These are phyloP conservation scores for Candida schatavii DNA, from an alignment of 805 yeast species.

Conservation along the genomic window DNA sequence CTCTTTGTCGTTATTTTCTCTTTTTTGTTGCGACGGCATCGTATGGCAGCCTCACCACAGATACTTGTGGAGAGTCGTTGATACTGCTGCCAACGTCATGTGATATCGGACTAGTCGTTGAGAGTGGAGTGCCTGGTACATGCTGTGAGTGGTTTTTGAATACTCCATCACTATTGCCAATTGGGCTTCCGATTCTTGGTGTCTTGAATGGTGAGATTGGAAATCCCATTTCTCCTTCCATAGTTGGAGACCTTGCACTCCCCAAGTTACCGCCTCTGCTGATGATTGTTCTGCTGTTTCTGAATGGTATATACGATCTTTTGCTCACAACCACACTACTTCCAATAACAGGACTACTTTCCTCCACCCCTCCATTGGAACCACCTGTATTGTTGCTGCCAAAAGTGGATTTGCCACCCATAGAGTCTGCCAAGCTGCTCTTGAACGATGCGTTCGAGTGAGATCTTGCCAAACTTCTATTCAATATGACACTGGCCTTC, in stretches of 20 bases:
- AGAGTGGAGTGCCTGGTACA: slow-evolving; percentile 4
- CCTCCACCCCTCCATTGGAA: background rate
- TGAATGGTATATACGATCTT: slow-evolving; percentile 41
- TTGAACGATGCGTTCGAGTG: slow-evolving; percentile 77
- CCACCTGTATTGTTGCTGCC: background rate
- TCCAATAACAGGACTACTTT: slow-evolving; percentile 7
- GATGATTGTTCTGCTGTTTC: slow-evolving; percentile 22
- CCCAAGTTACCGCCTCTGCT: slow-evolving; percentile 11
- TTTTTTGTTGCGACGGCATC: slow-evolving; percentile 17
- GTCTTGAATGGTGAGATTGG: slow-evolving; percentile 12
- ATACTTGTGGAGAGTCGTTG: background rate
- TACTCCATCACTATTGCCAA: slow-evolving; percentile 1
- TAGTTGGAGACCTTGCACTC: slow-evolving; percentile 1
- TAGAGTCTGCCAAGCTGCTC: slow-evolving; percentile 68
- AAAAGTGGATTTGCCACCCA: slow-evolving; percentile 18
- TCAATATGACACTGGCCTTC: slow-evolving; percentile 72
- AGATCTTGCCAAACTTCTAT: slow-evolving; percentile 68
- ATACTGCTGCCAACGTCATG: too few species aligned
- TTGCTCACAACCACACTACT: slow-evolving; percentile 13
- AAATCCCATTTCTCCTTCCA: slow-evolving; percentile 2
- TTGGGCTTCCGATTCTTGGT: slow-evolving; percentile 11
- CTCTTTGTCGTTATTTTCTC: too few species aligned
- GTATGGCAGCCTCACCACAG: slow-evolving; percentile 1
- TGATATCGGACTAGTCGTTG: background rate
- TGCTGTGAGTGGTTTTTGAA: slow-evolving; percentile 6